Base-by-base conservation (phyloP, 1,139 yeast genomes). In the Yamadazyma taylorii region DNA sequence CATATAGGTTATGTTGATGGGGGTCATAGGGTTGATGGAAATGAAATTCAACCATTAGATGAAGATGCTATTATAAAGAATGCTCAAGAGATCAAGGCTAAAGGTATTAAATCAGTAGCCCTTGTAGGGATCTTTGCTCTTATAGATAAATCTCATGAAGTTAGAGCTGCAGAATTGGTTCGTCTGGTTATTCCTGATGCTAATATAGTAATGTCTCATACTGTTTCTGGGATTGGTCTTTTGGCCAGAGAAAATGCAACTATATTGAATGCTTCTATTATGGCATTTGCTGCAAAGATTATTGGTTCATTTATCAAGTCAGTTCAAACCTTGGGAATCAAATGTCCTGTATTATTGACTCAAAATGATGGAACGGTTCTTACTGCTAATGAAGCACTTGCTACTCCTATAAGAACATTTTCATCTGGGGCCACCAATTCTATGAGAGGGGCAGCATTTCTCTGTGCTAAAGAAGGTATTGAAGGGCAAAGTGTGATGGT, bases 351-450 rank as follows among this genome's bases (percentile, higher is more conserved):
- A 2, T 47, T 66, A 14, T 45, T 68, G 35, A 68, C 73, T 7
- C 73, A 69, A 45, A 68, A 68, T 40, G 73, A 68, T 42, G 74
- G 74, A 5, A 69, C 74, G 4, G 63, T 69, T 3, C 44, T 68
- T 19, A 50, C 69, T 3, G 56, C 60, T 7, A 39, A 49, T 11
- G 69, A 60, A 25, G 72, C 73, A 0, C 43, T 62, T 14, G 46
- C 48, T 17, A 43, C 58, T 1, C 74, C 75, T 8, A 66, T 68
- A 24, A 50, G 63, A 36, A 68, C 74, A 0, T 68, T 69, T 42
- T 63, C 72, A 4, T 67, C 73, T 4, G 74, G 74, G 24, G 68
- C 74, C 0, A 68, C 74, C 7, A 68, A 68, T 44, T 67, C 73
- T 4, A 69, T 68, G 75, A 52, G 73, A 46, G 75, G 74, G 23